phyloP scores from a whole-genome alignment of 352 stramenopile genomes.

The Aphanomyces euteiches region DNA sequence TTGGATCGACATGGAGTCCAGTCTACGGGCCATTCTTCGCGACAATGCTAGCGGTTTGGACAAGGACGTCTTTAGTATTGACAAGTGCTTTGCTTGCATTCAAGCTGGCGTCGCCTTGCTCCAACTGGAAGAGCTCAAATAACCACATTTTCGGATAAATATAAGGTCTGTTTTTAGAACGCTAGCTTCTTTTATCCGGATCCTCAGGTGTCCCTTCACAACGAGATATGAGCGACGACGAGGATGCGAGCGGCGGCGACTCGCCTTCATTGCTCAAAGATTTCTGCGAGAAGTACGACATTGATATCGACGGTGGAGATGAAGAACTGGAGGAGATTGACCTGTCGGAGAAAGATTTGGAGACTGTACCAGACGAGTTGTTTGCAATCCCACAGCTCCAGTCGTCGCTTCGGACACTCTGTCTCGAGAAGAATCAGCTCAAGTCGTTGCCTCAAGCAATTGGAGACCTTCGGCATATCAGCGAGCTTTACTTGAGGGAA shows the following conservation, averaged over 20 bases:
- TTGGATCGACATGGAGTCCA: constrained; percentile 85
- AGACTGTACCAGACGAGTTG: constrained; percentile 54
- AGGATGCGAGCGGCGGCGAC: constrained; percentile 47
- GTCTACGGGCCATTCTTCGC: constrained; percentile 37
- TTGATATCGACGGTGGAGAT: constrained; percentile 73
- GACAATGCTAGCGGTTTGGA: not conserved
- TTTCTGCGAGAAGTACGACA: constrained; percentile 36
- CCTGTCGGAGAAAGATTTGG: constrained; percentile 69
- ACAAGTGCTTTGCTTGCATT: constrained; percentile 26
- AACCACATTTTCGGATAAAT: no score
- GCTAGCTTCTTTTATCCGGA: no score
- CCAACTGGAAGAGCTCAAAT: no score
- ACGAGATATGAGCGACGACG: constrained; percentile 37
- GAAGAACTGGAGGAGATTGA: constrained; percentile 76
- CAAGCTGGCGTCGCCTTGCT: not conserved
- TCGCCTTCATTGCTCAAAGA: constrained; percentile 27
- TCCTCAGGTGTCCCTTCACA: constrained; percentile 2
- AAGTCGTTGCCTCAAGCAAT: constrained; percentile 51
- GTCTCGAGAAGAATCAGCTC: constrained; percentile 76
- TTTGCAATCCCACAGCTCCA: constrained; percentile 40
- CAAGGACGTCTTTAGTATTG: constrained; percentile 18
- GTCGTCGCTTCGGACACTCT: constrained; percentile 66
- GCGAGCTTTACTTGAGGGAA: constrained; percentile 78
- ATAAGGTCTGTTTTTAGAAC: no score
- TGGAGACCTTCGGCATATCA: constrained; percentile 40